Evolutionary conservation across 2,329 filamentous ascomycete species (phyloP).

Genomic region (Phyllosticta paracitricarpa): DNA sequence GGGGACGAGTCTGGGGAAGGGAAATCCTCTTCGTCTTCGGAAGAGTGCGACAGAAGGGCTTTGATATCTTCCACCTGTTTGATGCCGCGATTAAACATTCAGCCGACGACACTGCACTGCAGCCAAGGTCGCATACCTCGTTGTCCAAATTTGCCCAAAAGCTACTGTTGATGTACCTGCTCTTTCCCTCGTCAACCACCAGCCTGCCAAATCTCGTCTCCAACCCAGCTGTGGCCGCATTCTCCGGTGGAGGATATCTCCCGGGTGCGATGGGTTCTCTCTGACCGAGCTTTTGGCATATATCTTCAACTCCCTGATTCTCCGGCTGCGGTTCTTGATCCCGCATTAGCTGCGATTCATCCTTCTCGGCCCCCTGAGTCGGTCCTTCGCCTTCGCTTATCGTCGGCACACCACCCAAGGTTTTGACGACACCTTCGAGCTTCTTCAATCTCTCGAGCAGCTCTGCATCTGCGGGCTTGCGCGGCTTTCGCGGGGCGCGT

Average conservation of each 20-base stretch:
- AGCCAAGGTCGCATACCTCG: conserved; percentile 42
- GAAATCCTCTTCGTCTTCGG: conserved; percentile 47
- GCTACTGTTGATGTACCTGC: conserved; percentile 64
- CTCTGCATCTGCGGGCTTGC: conserved; percentile 60
- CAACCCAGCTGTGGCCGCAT: conserved; percentile 26
- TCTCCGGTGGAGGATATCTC: conserved; percentile 7
- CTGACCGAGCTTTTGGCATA: background rate
- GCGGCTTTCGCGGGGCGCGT: conserved; percentile 57
- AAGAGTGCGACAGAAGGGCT: conserved; percentile 51
- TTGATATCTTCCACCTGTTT: conserved; percentile 50
- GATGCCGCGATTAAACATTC: background rate
- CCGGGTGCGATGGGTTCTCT: background rate
- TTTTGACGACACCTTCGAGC: conserved; percentile 64
- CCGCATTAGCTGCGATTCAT: background rate
- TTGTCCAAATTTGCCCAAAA: conserved; percentile 71
- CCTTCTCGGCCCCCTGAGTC: conserved; percentile 25
- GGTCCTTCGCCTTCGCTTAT: conserved; percentile 13
- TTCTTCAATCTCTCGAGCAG: conserved; percentile 62
- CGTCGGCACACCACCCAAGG: conserved; percentile 31
- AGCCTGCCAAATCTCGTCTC: conserved; percentile 55
- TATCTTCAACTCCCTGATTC: background rate
- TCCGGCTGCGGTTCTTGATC: background rate
- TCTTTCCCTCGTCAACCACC: conserved; percentile 60
- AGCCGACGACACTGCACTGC: background rate
- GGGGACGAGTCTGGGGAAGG: conserved; percentile 29